These are phyloP conservation scores for Hamamelis virginiana DNA, from an alignment of 164 flowering plant species.

Conservation along the genomic window DNA sequence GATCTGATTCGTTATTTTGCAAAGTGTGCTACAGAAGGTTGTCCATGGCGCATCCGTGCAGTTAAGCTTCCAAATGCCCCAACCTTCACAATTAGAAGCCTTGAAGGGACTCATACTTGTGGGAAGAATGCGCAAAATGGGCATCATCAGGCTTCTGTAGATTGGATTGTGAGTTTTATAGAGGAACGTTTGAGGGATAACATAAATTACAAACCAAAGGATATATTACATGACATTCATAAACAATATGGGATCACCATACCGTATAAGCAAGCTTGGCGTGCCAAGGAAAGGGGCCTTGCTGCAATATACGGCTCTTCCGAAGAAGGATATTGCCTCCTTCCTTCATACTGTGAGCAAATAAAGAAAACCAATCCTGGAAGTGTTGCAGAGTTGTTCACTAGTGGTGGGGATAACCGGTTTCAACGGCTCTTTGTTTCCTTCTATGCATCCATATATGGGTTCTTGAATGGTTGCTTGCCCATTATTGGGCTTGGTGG, in stretches of 20 bases:
- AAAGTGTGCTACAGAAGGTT: slow-evolving; percentile 79
- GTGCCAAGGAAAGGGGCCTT: slow-evolving; percentile 78
- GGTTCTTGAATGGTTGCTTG: slow-evolving; percentile 71
- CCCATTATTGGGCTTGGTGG: slow-evolving; percentile 69
- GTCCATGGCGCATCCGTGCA: slow-evolving; percentile 93
- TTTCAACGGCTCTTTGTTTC: slow-evolving; percentile 72
- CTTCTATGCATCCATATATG: slow-evolving; percentile 61
- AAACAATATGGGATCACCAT: slow-evolving; percentile 74
- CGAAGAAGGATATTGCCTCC: slow-evolving; percentile 78
- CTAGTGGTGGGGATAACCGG: slow-evolving; percentile 58
- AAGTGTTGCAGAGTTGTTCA: slow-evolving; percentile 64
- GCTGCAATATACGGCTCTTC: slow-evolving; percentile 80
- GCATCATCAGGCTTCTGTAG: slow-evolving; percentile 88
- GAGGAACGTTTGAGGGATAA: slow-evolving; percentile 66
- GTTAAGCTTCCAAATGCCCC: slow-evolving; percentile 75
- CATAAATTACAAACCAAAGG: slow-evolving; percentile 84
- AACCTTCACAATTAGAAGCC: slow-evolving; percentile 72
- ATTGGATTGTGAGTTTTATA: slow-evolving; percentile 80
- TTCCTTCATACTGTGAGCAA: slow-evolving; percentile 73
- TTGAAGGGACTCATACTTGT: slow-evolving; percentile 81
- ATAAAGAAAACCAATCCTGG: slow-evolving; percentile 70
- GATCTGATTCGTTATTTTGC: slow-evolving; percentile 79
- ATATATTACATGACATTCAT: slow-evolving; percentile 75
- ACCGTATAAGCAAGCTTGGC: slow-evolving; percentile 94
- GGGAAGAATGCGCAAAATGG: slow-evolving; percentile 68